Evolutionary conservation across 2,329 filamentous ascomycete species (phyloP).

Genomic region (Elsinoe australis): DNA sequence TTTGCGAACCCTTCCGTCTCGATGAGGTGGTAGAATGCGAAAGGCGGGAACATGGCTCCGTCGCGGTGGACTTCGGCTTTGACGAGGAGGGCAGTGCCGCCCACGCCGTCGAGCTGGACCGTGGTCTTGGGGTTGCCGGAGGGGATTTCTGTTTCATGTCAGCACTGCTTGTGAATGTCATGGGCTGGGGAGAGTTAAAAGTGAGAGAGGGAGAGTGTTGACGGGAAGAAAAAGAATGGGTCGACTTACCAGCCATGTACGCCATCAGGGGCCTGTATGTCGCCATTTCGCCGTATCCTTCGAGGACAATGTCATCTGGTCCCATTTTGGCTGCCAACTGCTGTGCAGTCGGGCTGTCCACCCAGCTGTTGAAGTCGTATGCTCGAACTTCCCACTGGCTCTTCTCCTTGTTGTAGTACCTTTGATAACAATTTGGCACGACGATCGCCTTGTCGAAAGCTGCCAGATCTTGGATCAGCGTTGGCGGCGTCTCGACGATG

Average conservation of each 20-base stretch:
- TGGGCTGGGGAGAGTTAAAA: not conserved
- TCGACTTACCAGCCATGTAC: conserved; percentile 56
- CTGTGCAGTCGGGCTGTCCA: conserved; percentile 74
- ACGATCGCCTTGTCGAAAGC: conserved; percentile 82
- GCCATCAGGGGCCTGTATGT: conserved; percentile 92
- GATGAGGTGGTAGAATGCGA: conserved; percentile 92
- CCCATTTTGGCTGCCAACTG: conserved; percentile 72
- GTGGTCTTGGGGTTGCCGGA: conserved; percentile 27
- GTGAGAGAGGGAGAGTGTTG: not conserved
- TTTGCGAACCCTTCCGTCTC: conserved; percentile 98
- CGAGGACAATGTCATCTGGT: conserved; percentile 82
- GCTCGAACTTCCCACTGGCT: conserved; percentile 67
- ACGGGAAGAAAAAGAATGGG: conserved; percentile 19
- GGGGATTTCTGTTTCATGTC: conserved; percentile 20
- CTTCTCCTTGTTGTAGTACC: conserved; percentile 61
- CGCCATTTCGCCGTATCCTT: conserved; percentile 87
- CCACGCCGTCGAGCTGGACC: conserved; percentile 80
- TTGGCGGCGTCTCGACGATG: conserved; percentile 76
- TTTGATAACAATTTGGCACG: conserved; percentile 91
- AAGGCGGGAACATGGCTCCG: conserved; percentile 96
- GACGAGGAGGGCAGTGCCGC: conserved; percentile 83
- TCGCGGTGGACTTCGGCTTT: conserved; percentile 96
- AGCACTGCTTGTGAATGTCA: conserved; percentile 35
- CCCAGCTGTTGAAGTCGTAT: conserved; percentile 98
- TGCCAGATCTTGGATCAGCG: conserved; percentile 86